phyloP scores from a whole-genome alignment of 2,329 filamentous ascomycete genomes.

The Ceratocystis harringtonii region DNA sequence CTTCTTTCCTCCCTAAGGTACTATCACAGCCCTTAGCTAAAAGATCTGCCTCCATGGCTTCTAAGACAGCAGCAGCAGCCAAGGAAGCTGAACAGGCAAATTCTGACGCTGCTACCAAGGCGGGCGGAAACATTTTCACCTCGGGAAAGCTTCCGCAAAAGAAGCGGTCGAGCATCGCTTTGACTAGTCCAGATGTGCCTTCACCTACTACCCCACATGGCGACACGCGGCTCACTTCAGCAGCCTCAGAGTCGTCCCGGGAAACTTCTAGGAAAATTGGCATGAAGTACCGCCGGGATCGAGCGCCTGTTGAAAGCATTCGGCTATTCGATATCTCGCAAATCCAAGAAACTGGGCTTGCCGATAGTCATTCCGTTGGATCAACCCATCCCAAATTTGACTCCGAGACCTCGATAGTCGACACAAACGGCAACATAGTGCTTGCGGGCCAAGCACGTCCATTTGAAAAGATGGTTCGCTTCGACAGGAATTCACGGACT shows the following conservation, averaged over 20 bases:
- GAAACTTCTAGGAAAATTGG: background rate
- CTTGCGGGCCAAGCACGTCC: background rate
- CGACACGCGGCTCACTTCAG: background rate
- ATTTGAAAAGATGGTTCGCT: constrained; percentile 7
- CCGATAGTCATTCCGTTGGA: background rate
- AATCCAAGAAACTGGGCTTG: background rate
- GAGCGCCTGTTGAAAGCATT: background rate
- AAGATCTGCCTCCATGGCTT: background rate
- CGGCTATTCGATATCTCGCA: constrained; percentile 2
- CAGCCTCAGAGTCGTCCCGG: background rate
- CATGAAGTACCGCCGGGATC: background rate
- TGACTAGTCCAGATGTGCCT: background rate
- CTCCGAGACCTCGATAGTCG: background rate
- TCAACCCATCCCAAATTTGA: background rate
- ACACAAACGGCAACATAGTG: background rate
- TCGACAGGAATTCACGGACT: constrained; percentile 1
- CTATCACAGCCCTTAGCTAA: background rate
- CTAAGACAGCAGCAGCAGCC: background rate
- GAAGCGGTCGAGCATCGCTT: background rate
- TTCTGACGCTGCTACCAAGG: constrained; percentile 5
- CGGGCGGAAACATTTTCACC: constrained; percentile 31
- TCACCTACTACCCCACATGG: background rate
- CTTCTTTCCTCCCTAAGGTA: background rate
- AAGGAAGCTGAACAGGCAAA: background rate
- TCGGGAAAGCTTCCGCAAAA: constrained; percentile 25